Evolutionary conservation across 148 eudicot species (phyloP).

Genomic region (Limonium bicolor): DNA sequence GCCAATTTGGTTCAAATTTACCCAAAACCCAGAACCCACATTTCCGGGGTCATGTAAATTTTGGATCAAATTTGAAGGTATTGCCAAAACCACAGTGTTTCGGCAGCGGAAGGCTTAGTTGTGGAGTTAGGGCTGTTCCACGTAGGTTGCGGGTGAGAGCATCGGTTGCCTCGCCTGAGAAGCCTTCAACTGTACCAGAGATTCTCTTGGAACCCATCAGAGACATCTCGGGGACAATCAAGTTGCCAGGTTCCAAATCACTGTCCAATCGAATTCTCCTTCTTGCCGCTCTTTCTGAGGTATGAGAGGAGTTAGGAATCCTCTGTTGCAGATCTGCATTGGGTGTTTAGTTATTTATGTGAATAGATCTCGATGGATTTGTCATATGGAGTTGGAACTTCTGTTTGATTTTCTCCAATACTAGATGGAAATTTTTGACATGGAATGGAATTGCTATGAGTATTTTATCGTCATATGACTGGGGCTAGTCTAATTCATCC

Average conservation of each 20-base stretch:
- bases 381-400: no score
- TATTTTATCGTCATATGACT: no score
- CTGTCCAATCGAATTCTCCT: slow-evolving; percentile 86
- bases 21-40: slow-evolving; percentile 23
- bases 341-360: no score
- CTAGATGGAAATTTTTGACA: no score
- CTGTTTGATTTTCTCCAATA: no score
- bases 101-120: slow-evolving; percentile 11
- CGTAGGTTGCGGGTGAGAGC: slow-evolving; percentile 36
- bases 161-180: slow-evolving; percentile 54
- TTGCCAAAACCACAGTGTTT: slow-evolving; percentile 21
- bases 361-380: no score
- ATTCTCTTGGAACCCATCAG: slow-evolving; percentile 82
- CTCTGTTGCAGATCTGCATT: no score
- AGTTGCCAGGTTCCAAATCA: slow-evolving; percentile 89
- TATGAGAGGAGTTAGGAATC: slow-evolving; percentile 3
- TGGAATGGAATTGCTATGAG: no score
- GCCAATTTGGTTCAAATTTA: slow-evolving; percentile 9
- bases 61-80: slow-evolving; percentile 27
- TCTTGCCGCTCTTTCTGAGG: slow-evolving; percentile 94
- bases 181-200: slow-evolving; percentile 56
- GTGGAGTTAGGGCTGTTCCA: slow-evolving; percentile 1
- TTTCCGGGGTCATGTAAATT: slow-evolving; percentile 9
- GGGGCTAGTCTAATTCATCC: no score
- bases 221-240: slow-evolving; percentile 78